Evolutionary conservation across 768 basidiomycete genomes (phyloP).

Genomic region (Suillus variegatus): DNA sequence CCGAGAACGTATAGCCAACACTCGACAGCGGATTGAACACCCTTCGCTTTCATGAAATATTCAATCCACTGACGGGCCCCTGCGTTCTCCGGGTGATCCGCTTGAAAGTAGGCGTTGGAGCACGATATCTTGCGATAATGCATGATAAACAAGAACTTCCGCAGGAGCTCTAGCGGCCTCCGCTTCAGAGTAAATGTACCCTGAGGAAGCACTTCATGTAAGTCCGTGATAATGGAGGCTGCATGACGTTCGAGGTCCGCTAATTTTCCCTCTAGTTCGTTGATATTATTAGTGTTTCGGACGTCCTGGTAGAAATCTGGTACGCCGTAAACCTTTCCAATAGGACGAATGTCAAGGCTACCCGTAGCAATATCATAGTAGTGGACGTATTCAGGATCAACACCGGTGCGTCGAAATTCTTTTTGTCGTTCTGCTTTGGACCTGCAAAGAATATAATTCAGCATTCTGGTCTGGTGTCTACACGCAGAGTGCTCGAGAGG

Average conservation of each 20-base stretch:
- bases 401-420: slow-evolving; percentile 9
- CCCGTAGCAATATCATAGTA: slow-evolving; percentile 14
- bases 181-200: slow-evolving; percentile 26
- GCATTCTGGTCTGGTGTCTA: not conserved
- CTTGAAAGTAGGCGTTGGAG: too few species aligned
- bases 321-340: slow-evolving; percentile 16
- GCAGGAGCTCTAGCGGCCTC: too few species aligned
- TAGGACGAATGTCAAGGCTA: slow-evolving; percentile 13
- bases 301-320: slow-evolving; percentile 31
- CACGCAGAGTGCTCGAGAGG: not conserved
- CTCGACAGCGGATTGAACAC: too few species aligned
- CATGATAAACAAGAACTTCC: too few species aligned
- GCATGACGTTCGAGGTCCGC: slow-evolving; percentile 31
- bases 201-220: slow-evolving; percentile 9
- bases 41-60: too few species aligned
- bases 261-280: slow-evolving; percentile 33
- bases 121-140: too few species aligned
- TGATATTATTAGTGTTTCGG: slow-evolving; percentile 19
- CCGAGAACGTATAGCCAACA: too few species aligned
- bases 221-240: slow-evolving; percentile 23
- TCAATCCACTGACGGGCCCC: too few species aligned
- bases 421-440: slow-evolving; percentile 13
- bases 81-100: too few species aligned
- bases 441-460: slow-evolving; percentile 3
- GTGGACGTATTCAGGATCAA: slow-evolving; percentile 11